Evolutionary conservation across 495 filamentous ascomycete genomes (phyloP).

Genomic region (Penicillium silybi): DNA sequence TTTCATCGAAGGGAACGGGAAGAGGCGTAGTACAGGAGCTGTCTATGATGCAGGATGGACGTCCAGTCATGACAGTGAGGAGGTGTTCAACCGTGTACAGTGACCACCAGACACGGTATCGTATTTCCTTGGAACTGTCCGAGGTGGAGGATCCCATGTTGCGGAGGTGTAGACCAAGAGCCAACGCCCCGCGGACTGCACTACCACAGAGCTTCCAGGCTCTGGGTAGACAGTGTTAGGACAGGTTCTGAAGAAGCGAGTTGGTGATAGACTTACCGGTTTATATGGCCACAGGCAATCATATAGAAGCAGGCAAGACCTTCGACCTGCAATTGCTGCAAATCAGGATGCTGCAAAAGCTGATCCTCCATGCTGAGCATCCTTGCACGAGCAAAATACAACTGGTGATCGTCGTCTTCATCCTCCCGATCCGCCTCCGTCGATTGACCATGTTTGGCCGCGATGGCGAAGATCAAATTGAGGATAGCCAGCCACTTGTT

Average conservation of each 20-base stretch:
- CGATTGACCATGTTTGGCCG: conserved; percentile 48
- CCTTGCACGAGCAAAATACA: conserved; percentile 54
- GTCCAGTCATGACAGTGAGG: conserved; percentile 56
- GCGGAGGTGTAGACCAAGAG: conserved; percentile 58
- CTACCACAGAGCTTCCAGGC: conserved; percentile 59
- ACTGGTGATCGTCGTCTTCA: conserved; percentile 48
- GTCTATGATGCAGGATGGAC: conserved; percentile 54
- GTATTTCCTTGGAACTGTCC: conserved; percentile 51
- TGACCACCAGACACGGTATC: conserved; percentile 60
- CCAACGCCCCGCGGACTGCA: conserved; percentile 53
- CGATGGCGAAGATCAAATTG: conserved; percentile 62
- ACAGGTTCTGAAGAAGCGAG: background rate
- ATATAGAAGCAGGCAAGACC: conserved; percentile 59
- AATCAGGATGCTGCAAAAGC: conserved; percentile 47
- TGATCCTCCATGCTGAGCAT: conserved; percentile 48
- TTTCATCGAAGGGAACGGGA: conserved; percentile 51
- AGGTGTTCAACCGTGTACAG: conserved; percentile 55
- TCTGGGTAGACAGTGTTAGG: conserved; percentile 27
- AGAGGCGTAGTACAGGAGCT: conserved; percentile 52
- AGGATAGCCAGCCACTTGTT: conserved; percentile 55
- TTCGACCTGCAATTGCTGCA: conserved; percentile 57
- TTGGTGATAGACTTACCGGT: conserved; percentile 43
- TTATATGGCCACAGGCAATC: conserved; percentile 53
- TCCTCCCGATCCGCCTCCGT: conserved; percentile 39
- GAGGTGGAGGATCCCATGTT: conserved; percentile 47